Evolutionary conservation across 805 yeast genomes (phyloP).

Genomic region (Millerozyma acaciae): DNA sequence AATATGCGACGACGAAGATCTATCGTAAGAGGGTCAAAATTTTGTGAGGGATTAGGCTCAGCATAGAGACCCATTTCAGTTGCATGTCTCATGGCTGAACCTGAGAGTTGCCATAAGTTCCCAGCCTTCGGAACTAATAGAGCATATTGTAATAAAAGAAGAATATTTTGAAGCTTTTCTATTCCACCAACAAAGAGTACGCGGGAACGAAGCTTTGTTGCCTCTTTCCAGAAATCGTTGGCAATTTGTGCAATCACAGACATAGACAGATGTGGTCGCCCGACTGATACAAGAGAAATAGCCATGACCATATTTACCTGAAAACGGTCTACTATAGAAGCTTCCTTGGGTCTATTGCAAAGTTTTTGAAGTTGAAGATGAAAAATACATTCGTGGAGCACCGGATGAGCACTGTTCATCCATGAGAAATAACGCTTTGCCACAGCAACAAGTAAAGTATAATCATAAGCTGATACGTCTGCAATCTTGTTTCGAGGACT

Average conservation of each 20-base stretch:
- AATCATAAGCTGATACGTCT: conserved; percentile 10
- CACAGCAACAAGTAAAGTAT: conserved; percentile 5
- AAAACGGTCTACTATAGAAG: conserved; percentile 7
- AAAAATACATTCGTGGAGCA: conserved; percentile 10
- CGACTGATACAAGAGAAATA: conserved; percentile 9
- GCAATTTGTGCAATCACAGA: conserved; percentile 12
- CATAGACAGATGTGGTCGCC: conserved; percentile 9
- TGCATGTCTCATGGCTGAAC: conserved; percentile 11
- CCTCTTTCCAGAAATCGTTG: conserved; percentile 11
- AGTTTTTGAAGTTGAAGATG: conserved; percentile 8
- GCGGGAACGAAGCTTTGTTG: conserved; percentile 4
- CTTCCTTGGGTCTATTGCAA: conserved; percentile 6
- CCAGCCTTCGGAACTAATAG: conserved; percentile 12
- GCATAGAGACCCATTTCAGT: conserved; percentile 12
- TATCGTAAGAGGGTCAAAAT: conserved; percentile 8
- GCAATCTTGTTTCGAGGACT: conserved; percentile 6
- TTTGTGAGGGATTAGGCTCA: conserved; percentile 10
- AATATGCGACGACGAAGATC: conserved; percentile 10
- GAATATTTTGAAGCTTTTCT: conserved; percentile 9
- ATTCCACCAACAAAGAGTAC: conserved; percentile 8
- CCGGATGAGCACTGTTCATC: conserved; percentile 13
- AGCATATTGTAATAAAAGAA: conserved; percentile 10
- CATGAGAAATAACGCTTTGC: conserved; percentile 9
- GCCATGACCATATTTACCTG: conserved; percentile 12
- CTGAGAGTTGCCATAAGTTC: conserved; percentile 12